Base-by-base conservation (phyloP, 306 rosid species). In the Prosopis cineraria region DNA sequence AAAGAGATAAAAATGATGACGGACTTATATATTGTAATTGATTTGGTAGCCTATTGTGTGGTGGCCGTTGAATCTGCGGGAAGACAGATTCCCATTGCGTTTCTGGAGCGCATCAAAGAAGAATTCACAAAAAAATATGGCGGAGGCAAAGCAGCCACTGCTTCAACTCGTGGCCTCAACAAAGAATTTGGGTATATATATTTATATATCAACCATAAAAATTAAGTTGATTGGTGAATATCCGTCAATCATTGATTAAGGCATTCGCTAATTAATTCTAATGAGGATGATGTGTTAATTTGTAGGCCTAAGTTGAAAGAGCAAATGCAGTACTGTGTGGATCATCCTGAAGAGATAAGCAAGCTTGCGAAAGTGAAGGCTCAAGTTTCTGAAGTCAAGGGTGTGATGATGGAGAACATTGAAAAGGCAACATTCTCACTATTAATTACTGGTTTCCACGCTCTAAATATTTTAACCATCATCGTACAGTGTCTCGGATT, bases 371-470 rank as follows among this genome's bases (percentile, higher is more conserved):
- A 91, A 88, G 99, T 95, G 78, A 93, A 95, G 86, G 97, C 98
- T 78, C 99, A 95, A 78, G 98, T 95, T 78, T 80, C 99, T 79
- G 99, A 95, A 88, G 99, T 95, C 47, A 95, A 92, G 88, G 98
- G 98, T 84, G 99, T 95, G 60, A 95, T 95, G 99, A 93, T 95
- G 99, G 99, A 95, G 80, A 95, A 95, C 80, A 95, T 95, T 76
- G 99, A 93, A 78, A 93, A 95, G 96, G 98, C 79, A 81, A 68
- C 3, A 37, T 37, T 48, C 17, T 64, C 6, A 58, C 4, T 44
- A 3, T 22, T 3, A 0, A 55, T 5, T 11, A 60, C n/a, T n/a
- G n/a, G 11, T 63, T 17, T 33, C 27, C 3, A 19, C 0, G 1
- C 24, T 4, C 24, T 2, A 62, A 31, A 48, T 48, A 52, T 52